Evolutionary conservation across 345 rosid genomes (phyloP), one percentile per base, ranked within the genome.

Genomic region (Gynandropsis gynandra): DNA sequence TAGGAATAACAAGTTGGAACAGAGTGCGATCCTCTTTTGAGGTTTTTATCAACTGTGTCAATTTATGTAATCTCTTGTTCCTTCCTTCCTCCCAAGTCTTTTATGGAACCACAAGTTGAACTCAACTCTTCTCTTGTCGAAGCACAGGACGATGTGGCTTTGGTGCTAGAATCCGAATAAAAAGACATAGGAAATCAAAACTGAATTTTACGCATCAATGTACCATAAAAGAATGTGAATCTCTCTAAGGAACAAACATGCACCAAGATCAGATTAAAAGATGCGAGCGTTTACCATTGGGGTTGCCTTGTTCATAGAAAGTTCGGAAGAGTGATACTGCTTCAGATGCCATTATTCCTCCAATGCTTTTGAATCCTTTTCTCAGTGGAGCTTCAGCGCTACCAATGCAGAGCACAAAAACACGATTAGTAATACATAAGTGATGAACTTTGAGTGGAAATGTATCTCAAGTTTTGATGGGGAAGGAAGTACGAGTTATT

Each of bases 281-380:
- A 29, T 13, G 51, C 58, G 48, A 54, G 50, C 32, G 29, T 72
- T 50, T 72, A 89, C 95, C 93, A 48, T 85, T 85, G 20, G 95
- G 95, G 65, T 82, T 89, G 57, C 93, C 95, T 62, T 80, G 89
- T 61, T 88, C 95, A 56, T 88, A 85, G 68, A 85, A 88, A 65
- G 66, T 68, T 62, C 76, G 72, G 40, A 85, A 67, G 29, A 85
- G 85, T 58, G 83, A 74, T 18, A 82, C 69, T 8, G 89, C 83
- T 74, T 85, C 82, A 0, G 76, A 72, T 64, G 95, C 87, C 85
- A 76, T 76, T 59, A 89, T 63, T 62, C 96, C 84, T 59, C 85
- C 84, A 14, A 9, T 70, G 57, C 82, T 70, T 53, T 80, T 74
- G 61, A 76, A 83, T 58, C 69, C 71, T 67, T 64, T 68, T 48